Conservation (phyloP, 176 grass and related monocot species). For the Cymbopogon citratus region DNA sequence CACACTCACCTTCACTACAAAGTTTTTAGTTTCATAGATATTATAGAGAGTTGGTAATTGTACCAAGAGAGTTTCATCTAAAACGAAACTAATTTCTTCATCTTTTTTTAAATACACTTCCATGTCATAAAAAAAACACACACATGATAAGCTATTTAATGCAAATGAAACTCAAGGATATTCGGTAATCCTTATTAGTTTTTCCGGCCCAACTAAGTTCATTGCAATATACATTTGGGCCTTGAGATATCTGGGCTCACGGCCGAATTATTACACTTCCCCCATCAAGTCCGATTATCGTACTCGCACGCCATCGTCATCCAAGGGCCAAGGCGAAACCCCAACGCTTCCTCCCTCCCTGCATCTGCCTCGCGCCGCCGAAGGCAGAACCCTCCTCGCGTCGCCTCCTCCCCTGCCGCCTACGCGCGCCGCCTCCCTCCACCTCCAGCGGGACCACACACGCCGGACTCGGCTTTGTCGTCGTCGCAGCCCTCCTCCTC, state of each 20-base stretch:
- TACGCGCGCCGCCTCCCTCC: not conserved
- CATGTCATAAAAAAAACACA: too few relatives aligned
- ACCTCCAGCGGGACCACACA: not conserved
- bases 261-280: not conserved
- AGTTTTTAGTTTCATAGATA: too few relatives aligned
- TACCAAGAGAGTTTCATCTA: too few relatives aligned
- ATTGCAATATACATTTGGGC: not conserved
- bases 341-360: not conserved
- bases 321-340: not conserved
- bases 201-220: not conserved
- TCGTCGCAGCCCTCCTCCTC: not conserved
- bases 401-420: not conserved
- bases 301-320: conserved; percentile 18
- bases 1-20: too few relatives aligned
- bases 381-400: not conserved
- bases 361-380: not conserved
- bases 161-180: too few relatives aligned
- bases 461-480: not conserved
- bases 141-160: too few relatives aligned
- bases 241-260: not conserved
- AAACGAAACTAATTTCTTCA: too few relatives aligned
- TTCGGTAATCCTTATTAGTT: too few relatives aligned
- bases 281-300: not conserved
- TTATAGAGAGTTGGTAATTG: too few relatives aligned
- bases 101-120: too few relatives aligned